phyloP scores from a whole-genome alignment of 176 grass and related monocot species.

The Dactylis glomerata region DNA sequence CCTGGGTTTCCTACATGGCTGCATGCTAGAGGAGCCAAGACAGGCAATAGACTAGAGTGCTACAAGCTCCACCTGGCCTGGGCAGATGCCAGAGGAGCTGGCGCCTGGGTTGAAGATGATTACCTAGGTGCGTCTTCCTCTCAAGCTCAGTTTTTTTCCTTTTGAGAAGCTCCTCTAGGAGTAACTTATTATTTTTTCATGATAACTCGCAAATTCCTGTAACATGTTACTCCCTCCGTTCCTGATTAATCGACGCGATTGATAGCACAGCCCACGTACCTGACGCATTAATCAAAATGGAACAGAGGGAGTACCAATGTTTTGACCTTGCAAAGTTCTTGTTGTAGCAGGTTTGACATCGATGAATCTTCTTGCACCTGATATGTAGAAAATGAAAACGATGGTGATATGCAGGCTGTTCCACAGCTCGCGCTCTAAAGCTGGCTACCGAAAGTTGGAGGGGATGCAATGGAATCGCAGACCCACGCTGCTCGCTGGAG shows the following conservation, averaged over 20 bases:
- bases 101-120: neutral
- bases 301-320: too few relatives aligned
- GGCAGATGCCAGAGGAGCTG: neutral
- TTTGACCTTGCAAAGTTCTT: neutral
- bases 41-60: neutral
- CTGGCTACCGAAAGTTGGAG: constrained; percentile 36
- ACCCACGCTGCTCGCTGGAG: neutral
- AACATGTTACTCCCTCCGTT: too few relatives aligned
- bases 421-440: neutral
- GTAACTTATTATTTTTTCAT: neutral
- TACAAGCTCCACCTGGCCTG: neutral
- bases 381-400: neutral
- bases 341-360: neutral
- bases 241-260: too few relatives aligned
- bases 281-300: too few relatives aligned
- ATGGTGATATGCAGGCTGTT: neutral
- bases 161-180: neutral
- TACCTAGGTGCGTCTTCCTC: neutral
- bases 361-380: neutral
- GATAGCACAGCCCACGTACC: too few relatives aligned
- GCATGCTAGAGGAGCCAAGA: neutral
- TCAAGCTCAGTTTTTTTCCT: neutral
- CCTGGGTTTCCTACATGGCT: neutral
- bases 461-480: neutral
- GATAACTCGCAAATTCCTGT: neutral